Base-by-base conservation (phyloP, 257 asterid species). In the Coffea canephora region DNA sequence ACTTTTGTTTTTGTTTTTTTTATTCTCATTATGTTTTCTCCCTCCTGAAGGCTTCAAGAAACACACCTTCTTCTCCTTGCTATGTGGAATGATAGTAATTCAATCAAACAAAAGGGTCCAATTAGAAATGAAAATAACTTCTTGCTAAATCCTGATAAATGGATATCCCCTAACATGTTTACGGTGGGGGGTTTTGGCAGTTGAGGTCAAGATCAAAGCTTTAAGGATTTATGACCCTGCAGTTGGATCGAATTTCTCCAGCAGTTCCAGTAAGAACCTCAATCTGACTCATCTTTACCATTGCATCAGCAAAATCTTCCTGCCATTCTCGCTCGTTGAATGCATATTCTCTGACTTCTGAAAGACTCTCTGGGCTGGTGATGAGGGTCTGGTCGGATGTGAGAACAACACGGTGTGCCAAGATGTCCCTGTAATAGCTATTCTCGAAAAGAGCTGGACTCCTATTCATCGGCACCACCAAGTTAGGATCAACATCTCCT, bases 211-310 rank as follows among this genome's bases (percentile, higher is more conserved):
- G 34, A 34, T 61, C 31, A 19, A n/a, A 62, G 15, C 34, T 14
- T 69, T 11, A 41, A 6, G 79, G 66, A 74, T 78, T 82, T 36
- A 78, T 25, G 4, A 55, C 73, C 57, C 77, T 46, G 54, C 82
- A 79, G 10, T 83, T 70, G 4, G 23, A 3, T 71, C 82, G 74
- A 31, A 83, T 77, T 48, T 83, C 86, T 52, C 83, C 83, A 48
- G 78, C 78, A 46, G 23, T 34, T 34, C 86, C 86, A 1, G 78
- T 77, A n/a, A 82, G 76, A 13, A 86, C 91, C 18, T 82, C 91
- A 36, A 89, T 87, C 45, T 83, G 81, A 13, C 94, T 91, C 94
- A 89, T 86, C 48, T 84, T 85, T 78, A 87, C 85, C 91, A 89
- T 85, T 14, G 94, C 91, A 31, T 72, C 86, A n/a, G 81, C 89